Base-by-base conservation (phyloP, 108 stramenopile species). In the Pelagomonas calceolata region DNA sequence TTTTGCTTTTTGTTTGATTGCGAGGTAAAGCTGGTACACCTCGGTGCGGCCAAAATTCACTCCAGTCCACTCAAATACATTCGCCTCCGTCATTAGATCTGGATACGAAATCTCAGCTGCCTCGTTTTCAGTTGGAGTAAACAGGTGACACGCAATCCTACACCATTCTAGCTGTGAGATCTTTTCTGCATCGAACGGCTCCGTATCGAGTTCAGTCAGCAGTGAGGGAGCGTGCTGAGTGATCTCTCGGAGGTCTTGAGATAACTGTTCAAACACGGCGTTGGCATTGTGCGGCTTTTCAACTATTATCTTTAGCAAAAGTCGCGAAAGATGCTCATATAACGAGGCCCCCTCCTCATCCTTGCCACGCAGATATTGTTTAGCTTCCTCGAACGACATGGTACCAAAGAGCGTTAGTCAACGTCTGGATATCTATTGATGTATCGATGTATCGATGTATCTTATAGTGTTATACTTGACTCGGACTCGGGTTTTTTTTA, bases 201-300 rank as follows among this genome's bases (percentile, higher is more conserved):
- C 18, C 4, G 72, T 65, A 43, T 71, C 75, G 31, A 35, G 70
- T 36, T 30, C 63, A 4, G 34, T 35, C 32, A 70, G 71, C 76
- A 81, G 79, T 51, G 63, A 63, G 17, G 76, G 60, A 43, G 39
- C 75, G 34, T 21, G 26, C 35, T 68, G 32, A 15, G 64, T 75
- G 32, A 46, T 70, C 4, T 68, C 75, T 66, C 81, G 84, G 33
- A 85, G 81, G 26, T 72, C 76, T 0, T 82, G 75, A 29, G 82
- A 84, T 34, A 84, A 66, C 15, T 81, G 83, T 73, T 85, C 85
- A 45, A 85, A 84, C 16, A 63, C 31, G 0, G 68, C 79, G 44
- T 65, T 46, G 21, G 81, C 82, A 68, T 85, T 75, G 0, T 75
- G 68, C 32, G 83, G 85, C 26, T 71, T 51, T 30, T 85, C 85